phyloP scores from a whole-genome alignment of 2,329 filamentous ascomycete genomes.

The Talaromyces sp. region DNA sequence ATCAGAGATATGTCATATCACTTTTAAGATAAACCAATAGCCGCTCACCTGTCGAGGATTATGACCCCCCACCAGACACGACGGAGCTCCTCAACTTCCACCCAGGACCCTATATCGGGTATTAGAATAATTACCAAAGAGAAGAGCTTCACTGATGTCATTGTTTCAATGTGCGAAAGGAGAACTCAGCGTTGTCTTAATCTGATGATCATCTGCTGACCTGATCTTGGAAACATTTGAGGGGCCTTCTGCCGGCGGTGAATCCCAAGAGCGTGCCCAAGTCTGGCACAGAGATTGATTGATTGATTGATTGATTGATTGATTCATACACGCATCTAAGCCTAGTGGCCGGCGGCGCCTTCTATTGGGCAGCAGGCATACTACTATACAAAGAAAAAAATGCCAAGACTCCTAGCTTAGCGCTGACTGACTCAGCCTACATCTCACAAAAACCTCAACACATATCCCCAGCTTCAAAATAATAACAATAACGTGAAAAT shows the following conservation, averaged over 20 bases:
- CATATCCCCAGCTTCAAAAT: no score
- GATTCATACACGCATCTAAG: no score
- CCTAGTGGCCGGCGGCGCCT: no score
- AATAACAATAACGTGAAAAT: no score
- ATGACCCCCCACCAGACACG: background rate
- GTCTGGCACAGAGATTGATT: background rate
- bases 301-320: no score
- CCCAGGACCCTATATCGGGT: background rate
- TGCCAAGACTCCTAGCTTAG: no score
- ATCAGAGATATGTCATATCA: background rate
- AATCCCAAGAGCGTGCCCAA: background rate
- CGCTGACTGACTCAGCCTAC: no score
- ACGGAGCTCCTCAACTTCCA: conserved; percentile 1
- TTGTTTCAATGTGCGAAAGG: background rate
- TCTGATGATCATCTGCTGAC: background rate
- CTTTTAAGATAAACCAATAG: background rate
- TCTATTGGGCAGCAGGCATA: no score
- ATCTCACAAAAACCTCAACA: no score
- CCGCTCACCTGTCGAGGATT: background rate
- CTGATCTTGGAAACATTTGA: background rate
- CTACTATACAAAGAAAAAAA: no score
- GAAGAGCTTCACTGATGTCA: background rate
- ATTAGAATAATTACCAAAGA: background rate
- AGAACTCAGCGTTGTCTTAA: background rate
- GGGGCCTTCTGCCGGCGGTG: background rate